Conservation (phyloP, 2,329 filamentous ascomycete genomes). For the Tolypocladium nubicola region DNA sequence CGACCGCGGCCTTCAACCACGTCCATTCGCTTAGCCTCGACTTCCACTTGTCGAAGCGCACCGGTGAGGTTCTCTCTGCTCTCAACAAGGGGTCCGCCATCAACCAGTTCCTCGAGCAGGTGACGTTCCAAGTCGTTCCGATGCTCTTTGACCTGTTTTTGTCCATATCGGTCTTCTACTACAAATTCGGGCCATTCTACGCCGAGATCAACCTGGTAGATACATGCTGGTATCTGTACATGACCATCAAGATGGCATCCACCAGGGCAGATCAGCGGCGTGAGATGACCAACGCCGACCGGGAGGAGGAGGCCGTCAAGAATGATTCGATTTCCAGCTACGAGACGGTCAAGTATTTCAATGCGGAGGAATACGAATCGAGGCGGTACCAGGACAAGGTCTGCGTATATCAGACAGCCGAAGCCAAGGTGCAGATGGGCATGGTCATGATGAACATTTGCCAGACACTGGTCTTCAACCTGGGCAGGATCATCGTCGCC, state of each 20-base stretch:
- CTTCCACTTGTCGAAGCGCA: constrained; percentile 94
- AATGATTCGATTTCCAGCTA: constrained; percentile 99
- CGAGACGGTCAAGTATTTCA: constrained; percentile 89
- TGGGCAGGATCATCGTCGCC: constrained; percentile 60
- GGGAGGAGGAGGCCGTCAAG: constrained; percentile 94
- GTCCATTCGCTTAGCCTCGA: constrained; percentile 91
- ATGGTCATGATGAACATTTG: constrained; percentile 73
- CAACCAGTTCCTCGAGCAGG: constrained; percentile 91
- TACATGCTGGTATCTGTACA: constrained; percentile 91
- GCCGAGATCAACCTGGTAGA: constrained; percentile 82
- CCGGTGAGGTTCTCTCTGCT: constrained; percentile 89
- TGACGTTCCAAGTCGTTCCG: constrained; percentile 90
- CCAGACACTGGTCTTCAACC: constrained; percentile 71
- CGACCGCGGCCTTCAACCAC: constrained; percentile 92
- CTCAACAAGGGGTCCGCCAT: constrained; percentile 94
- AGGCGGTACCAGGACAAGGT: constrained; percentile 62
- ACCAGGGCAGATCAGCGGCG: constrained; percentile 85
- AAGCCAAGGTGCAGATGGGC: constrained; percentile 66
- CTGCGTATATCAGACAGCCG: constrained; percentile 58
- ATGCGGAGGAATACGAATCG: constrained; percentile 73
- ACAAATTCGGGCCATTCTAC: constrained; percentile 54
- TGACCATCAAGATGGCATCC: constrained; percentile 92
- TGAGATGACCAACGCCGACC: constrained; percentile 88
- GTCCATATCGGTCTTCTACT: constrained; percentile 71
- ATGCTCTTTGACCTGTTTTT: constrained; percentile 87